These are phyloP conservation scores for Ophiocordyceps unilateralis DNA, from an alignment of 2,329 filamentous ascomycete genomes.

Conservation along the genomic window DNA sequence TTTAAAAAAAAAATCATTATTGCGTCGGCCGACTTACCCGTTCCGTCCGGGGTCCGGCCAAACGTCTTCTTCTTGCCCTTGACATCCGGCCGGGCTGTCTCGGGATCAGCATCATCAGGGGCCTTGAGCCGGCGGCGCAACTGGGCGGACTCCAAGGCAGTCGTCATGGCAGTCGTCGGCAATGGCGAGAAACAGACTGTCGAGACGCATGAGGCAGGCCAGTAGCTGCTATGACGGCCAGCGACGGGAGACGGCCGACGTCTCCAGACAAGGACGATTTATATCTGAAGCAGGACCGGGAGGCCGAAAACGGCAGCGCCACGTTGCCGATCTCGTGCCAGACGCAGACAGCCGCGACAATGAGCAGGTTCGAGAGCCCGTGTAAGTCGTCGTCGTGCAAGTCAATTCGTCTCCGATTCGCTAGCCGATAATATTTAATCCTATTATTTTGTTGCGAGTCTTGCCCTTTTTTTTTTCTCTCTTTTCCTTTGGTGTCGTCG, in stretches of 20 bases:
- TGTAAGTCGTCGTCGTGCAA: background rate
- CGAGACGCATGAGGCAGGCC: background rate
- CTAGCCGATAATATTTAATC: too few species aligned
- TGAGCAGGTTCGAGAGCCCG: background rate
- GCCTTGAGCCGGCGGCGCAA: slow-evolving; percentile 11
- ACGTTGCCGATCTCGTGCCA: background rate
- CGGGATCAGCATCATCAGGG: slow-evolving; percentile 4
- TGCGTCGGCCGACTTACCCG: slow-evolving; percentile 40
- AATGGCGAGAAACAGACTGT: background rate
- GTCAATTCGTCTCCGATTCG: background rate
- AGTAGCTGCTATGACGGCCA: too few species aligned
- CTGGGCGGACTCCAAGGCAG: slow-evolving; percentile 8
- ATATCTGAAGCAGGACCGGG: background rate
- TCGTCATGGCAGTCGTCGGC: slow-evolving; percentile 11
- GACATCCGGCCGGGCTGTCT: slow-evolving; percentile 1
- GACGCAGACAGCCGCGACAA: background rate
- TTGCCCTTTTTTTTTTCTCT: background rate
- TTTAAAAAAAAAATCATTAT: background rate
- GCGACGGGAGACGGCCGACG: background rate
- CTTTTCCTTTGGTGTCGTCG: background rate
- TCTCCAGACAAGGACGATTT: background rate
- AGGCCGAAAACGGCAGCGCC: background rate
- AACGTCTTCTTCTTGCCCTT: slow-evolving; percentile 57
- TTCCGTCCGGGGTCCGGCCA: slow-evolving; percentile 80
- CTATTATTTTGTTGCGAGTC: too few species aligned